These are phyloP conservation scores for Populus hybrid DNA, from an alignment of 441 rosid species.

Conservation along the genomic window DNA sequence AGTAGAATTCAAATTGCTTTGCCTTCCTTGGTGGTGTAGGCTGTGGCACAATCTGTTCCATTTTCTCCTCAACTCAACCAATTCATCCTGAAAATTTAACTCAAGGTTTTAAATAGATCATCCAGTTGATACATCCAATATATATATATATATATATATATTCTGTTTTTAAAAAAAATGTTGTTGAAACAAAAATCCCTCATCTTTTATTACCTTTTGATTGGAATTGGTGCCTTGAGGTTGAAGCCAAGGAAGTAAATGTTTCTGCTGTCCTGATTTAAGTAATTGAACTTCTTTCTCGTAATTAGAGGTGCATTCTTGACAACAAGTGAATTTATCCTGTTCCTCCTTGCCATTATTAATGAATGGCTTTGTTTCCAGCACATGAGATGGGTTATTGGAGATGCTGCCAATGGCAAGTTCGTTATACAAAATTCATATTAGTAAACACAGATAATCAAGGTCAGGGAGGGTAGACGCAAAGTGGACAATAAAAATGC, in stretches of 20 bases:
- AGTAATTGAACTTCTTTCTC: slow-evolving; percentile 66
- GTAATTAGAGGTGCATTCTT: slow-evolving; percentile 67
- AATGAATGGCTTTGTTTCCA: slow-evolving; percentile 52
- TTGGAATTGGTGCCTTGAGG: slow-evolving; percentile 35
- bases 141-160: neutral
- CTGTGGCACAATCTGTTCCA: slow-evolving; percentile 71
- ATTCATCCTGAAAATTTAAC: slow-evolving; percentile 45
- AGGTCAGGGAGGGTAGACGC: neutral
- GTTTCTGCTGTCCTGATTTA: slow-evolving; percentile 49
- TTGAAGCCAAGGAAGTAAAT: slow-evolving; percentile 74
- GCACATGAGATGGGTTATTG: slow-evolving; percentile 34
- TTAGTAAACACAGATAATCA: neutral
- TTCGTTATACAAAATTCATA: neutral
- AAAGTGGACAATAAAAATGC: neutral
- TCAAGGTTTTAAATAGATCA: neutral
- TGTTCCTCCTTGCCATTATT: slow-evolving; percentile 38
- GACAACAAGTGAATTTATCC: slow-evolving; percentile 57
- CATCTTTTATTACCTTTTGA: slow-evolving; percentile 44
- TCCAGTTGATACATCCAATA: neutral
- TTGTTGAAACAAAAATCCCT: neutral
- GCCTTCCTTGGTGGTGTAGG: slow-evolving; percentile 44
- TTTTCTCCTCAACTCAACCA: slow-evolving; percentile 50
- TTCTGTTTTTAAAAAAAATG: no score
- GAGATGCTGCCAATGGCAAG: slow-evolving; percentile 40
- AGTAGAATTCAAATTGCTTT: slow-evolving; percentile 17